These are phyloP conservation scores for Stylonectria norvegica DNA, from an alignment of 2,329 filamentous ascomycete genomes.

Conservation along the genomic window DNA sequence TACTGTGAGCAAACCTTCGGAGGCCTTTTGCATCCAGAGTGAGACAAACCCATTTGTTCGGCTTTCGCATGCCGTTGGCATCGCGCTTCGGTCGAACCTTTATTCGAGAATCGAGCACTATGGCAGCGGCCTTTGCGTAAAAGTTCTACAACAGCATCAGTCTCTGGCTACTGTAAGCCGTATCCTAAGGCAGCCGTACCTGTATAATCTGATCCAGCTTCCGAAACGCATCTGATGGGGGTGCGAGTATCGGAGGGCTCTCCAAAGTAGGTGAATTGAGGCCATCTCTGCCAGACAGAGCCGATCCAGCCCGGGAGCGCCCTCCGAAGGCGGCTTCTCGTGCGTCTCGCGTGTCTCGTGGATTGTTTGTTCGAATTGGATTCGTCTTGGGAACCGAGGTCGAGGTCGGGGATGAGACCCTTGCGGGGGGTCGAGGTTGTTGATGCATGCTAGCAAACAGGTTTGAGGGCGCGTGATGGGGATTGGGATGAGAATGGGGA, in stretches of 20 bases:
- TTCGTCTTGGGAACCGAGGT: slow-evolving; percentile 70
- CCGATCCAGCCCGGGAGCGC: slow-evolving; percentile 44
- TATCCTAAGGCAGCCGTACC: slow-evolving; percentile 44
- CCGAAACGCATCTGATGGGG: slow-evolving; percentile 64
- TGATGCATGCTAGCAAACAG: slow-evolving; percentile 70
- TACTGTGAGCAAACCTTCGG: slow-evolving; percentile 11
- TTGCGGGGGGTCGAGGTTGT: slow-evolving; percentile 72
- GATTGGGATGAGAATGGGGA: slow-evolving; percentile 7
- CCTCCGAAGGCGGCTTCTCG: slow-evolving; percentile 54
- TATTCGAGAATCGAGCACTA: slow-evolving; percentile 78
- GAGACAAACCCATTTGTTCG: slow-evolving; percentile 79
- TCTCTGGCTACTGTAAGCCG: background rate
- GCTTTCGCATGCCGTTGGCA: slow-evolving; percentile 49
- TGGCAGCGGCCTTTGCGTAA: slow-evolving; percentile 79
- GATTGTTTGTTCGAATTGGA: slow-evolving; percentile 68
- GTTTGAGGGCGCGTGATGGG: slow-evolving; percentile 1
- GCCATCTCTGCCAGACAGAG: slow-evolving; percentile 38
- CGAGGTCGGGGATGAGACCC: slow-evolving; percentile 70
- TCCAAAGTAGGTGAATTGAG: slow-evolving; percentile 48
- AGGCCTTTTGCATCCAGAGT: background rate
- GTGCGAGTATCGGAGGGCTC: slow-evolving; percentile 41
- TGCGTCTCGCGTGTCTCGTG: no score
- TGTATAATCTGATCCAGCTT: slow-evolving; percentile 94
- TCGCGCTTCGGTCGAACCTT: slow-evolving; percentile 55
- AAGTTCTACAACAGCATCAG: slow-evolving; percentile 64